Conservation (phyloP, 1,284 basidiomycete genomes). For the Heliocybe sulcata region DNA sequence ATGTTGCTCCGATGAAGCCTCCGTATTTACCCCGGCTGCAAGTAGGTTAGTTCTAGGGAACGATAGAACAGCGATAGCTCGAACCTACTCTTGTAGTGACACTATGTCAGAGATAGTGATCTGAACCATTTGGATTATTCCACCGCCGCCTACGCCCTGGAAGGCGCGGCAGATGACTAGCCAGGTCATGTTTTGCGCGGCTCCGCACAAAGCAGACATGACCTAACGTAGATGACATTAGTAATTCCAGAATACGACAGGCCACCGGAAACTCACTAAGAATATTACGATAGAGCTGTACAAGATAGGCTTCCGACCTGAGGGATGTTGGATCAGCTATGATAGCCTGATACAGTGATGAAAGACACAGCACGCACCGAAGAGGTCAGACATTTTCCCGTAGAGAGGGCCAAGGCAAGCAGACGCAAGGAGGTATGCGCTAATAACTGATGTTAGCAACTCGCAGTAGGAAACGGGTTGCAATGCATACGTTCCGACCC, state of each 20-base stretch:
- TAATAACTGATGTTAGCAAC: conserved; percentile 15
- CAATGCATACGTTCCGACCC: conserved; percentile 61
- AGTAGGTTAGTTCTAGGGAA: not conserved
- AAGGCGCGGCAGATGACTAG: conserved; percentile 70
- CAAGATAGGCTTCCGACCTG: conserved; percentile 71
- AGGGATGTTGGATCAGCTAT: not conserved
- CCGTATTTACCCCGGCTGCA: conserved; percentile 70
- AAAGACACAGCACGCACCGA: conserved; percentile 21
- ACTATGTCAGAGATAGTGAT: conserved; percentile 82
- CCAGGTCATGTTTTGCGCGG: conserved; percentile 73
- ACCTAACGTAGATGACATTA: conserved; percentile 31
- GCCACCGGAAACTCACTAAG: conserved; percentile 35
- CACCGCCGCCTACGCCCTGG: conserved; percentile 81
- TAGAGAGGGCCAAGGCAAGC: conserved; percentile 67
- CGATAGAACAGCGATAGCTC: not conserved
- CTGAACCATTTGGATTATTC: conserved; percentile 57
- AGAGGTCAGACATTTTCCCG: conserved; percentile 67
- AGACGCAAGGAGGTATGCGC: conserved; percentile 68
- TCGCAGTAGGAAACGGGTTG: not conserved
- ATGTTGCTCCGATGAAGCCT: conserved; percentile 70
- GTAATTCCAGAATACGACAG: conserved; percentile 1
- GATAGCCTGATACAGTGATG: not conserved
- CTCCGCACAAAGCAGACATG: conserved; percentile 78
- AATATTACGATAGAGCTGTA: conserved; percentile 65
- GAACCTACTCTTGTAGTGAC: conserved; percentile 61